phyloP scores from a whole-genome alignment of 306 rosid genomes.

The Prunus mume region DNA sequence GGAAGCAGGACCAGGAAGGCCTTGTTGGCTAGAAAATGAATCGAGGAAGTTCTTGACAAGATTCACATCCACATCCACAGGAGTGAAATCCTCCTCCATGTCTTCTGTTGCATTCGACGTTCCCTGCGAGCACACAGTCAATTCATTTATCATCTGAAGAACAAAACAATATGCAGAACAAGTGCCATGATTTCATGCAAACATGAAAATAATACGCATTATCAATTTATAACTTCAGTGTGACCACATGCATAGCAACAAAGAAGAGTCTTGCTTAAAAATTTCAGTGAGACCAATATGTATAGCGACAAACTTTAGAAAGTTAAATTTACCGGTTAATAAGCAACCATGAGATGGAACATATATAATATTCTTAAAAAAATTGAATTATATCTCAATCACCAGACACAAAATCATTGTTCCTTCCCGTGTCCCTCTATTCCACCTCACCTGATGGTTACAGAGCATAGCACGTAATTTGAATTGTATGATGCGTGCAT shows the following conservation, averaged over 20 bases:
- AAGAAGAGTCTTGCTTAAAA: neutral
- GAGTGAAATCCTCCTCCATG: slow-evolving; percentile 82
- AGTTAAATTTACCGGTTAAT: neutral
- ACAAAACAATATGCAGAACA: neutral
- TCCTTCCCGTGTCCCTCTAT: neutral
- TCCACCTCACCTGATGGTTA: neutral
- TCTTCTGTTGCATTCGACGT: slow-evolving; percentile 47
- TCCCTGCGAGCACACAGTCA: slow-evolving; percentile 49
- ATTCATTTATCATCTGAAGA: neutral
- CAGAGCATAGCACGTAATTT: neutral
- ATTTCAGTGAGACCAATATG: neutral
- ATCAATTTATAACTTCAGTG: neutral
- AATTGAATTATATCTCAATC: neutral
- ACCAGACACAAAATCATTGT: neutral
- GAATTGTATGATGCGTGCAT: neutral
- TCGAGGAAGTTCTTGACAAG: slow-evolving; percentile 87
- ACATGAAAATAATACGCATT: neutral
- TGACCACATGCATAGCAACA: neutral
- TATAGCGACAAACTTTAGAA: neutral
- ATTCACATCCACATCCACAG: slow-evolving; percentile 90
- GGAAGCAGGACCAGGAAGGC: slow-evolving; percentile 99
- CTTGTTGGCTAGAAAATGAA: slow-evolving; percentile 94
- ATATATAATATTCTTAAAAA: neutral
- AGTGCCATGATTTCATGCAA: neutral
- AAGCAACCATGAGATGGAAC: slow-evolving; percentile 16